phyloP scores from a whole-genome alignment of 2,329 filamentous ascomycete species.

The Epichloe aotearoae region DNA sequence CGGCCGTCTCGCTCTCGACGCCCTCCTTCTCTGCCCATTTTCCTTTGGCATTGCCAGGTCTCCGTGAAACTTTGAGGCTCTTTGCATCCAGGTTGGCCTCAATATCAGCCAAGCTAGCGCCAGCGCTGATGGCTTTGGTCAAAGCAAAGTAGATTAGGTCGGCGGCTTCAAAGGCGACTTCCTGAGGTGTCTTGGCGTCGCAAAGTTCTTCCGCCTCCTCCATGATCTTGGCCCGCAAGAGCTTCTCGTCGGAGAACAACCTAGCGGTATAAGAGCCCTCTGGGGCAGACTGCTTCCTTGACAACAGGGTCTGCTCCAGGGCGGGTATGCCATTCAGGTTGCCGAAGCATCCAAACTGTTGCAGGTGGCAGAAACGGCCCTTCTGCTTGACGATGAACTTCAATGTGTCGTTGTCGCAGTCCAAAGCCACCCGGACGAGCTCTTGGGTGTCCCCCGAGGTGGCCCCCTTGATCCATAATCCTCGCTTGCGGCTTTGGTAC shows the following conservation, averaged over 20 bases:
- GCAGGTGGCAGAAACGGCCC: slow-evolving; percentile 87
- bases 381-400: slow-evolving; percentile 83
- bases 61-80: slow-evolving; percentile 86
- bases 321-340: slow-evolving; percentile 67
- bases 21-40: slow-evolving; percentile 80
- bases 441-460: slow-evolving; percentile 91
- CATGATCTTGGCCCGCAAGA: slow-evolving; percentile 92
- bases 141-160: slow-evolving; percentile 94
- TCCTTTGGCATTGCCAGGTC: slow-evolving; percentile 86
- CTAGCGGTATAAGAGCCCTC: slow-evolving; percentile 86
- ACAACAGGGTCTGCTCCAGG: slow-evolving; percentile 75
- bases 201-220: slow-evolving; percentile 95
- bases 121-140: slow-evolving; percentile 74
- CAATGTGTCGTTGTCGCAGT: slow-evolving; percentile 89
- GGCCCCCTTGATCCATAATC: slow-evolving; percentile 92
- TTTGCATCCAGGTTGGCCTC: slow-evolving; percentile 89
- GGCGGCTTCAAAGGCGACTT: slow-evolving; percentile 87
- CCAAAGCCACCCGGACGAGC: slow-evolving; percentile 68
- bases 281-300: slow-evolving; percentile 71
- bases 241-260: slow-evolving; percentile 80
- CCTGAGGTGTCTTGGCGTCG: slow-evolving; percentile 65
- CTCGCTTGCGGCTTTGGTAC: slow-evolving; percentile 91
- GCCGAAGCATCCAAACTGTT: slow-evolving; percentile 87
- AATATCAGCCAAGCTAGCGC: slow-evolving; percentile 76
- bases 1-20: slow-evolving; percentile 33